phyloP scores from a whole-genome alignment of 305 asterid species.

The Plantago coronopus region DNA sequence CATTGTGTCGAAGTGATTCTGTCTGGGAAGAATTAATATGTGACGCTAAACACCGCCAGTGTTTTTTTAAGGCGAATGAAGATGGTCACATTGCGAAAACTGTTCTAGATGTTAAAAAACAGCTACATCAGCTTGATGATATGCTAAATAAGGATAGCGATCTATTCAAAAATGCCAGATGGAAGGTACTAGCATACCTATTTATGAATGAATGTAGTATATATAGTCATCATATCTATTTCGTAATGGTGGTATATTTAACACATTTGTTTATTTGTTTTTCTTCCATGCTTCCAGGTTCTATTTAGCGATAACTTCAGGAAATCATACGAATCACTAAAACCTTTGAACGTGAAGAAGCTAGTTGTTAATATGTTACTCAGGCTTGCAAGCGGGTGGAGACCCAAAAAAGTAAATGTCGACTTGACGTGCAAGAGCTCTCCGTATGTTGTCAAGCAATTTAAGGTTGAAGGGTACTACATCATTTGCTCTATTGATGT shows the following conservation, averaged over 20 bases:
- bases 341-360: conserved; percentile 28
- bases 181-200: conserved; percentile 48
- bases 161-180: conserved; percentile 42
- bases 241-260: neutral
- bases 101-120: conserved; percentile 48
- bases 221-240: too few relatives aligned
- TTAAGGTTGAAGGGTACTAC: conserved; percentile 43
- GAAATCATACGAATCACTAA: conserved; percentile 41
- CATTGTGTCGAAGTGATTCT: conserved; percentile 37
- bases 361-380: conserved; percentile 28
- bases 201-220: too few relatives aligned
- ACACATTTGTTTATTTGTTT: neutral
- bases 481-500: conserved; percentile 53
- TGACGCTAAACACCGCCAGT: conserved; percentile 50
- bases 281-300: conserved; percentile 36
- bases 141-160: conserved; percentile 41
- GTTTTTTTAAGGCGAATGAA: conserved; percentile 55
- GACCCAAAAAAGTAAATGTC: conserved; percentile 48
- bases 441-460: conserved; percentile 42
- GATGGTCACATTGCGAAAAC: conserved; percentile 40
- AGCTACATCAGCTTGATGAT: conserved; percentile 57
- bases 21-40: conserved; percentile 49
- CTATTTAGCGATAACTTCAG: conserved; percentile 47
- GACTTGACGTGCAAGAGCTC: conserved; percentile 42
- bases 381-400: conserved; percentile 67